phyloP scores from a whole-genome alignment of 2,329 filamentous ascomycete species.

The Talaromyces sp. region DNA sequence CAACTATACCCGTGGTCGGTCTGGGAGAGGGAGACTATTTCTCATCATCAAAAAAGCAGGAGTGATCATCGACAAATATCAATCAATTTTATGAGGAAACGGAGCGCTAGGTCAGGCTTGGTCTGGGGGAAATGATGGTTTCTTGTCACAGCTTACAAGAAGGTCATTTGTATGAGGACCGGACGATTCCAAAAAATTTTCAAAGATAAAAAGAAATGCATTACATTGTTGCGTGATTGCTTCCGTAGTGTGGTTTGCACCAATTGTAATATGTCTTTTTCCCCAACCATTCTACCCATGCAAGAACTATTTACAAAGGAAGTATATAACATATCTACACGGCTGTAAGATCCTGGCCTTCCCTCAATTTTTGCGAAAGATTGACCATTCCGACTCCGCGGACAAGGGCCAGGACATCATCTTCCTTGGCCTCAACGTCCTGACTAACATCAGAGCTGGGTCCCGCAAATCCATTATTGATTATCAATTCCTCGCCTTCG shows the following conservation, averaged over 20 bases:
- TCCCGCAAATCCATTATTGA: constrained; percentile 36
- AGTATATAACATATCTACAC: not conserved
- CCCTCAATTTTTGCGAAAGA: constrained; percentile 23
- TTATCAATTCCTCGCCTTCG: constrained; percentile 38
- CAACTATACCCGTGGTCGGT: constrained; percentile 9
- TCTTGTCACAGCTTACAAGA: not conserved
- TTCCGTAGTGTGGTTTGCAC: not conserved
- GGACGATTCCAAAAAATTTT: not conserved
- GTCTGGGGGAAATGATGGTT: constrained; percentile 1
- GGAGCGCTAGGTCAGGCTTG: constrained; percentile 6
- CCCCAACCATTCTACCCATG: not conserved
- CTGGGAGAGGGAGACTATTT: constrained; percentile 6
- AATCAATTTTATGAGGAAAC: constrained; percentile 10
- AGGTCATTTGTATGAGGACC: not conserved
- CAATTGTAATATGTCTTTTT: not conserved
- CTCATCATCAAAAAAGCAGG: constrained; percentile 11
- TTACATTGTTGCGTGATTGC: not conserved
- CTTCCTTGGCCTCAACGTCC: constrained; percentile 20
- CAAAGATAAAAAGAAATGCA: constrained; percentile 1
- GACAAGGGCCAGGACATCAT: constrained; percentile 31
- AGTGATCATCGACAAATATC: constrained; percentile 15
- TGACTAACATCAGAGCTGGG: constrained; percentile 19
- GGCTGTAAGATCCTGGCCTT: constrained; percentile 11
- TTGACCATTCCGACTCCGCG: constrained; percentile 36
- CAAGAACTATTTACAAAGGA: not conserved